phyloP scores from a whole-genome alignment of 2,329 filamentous ascomycete genomes.

The Kalmusia sp. region DNA sequence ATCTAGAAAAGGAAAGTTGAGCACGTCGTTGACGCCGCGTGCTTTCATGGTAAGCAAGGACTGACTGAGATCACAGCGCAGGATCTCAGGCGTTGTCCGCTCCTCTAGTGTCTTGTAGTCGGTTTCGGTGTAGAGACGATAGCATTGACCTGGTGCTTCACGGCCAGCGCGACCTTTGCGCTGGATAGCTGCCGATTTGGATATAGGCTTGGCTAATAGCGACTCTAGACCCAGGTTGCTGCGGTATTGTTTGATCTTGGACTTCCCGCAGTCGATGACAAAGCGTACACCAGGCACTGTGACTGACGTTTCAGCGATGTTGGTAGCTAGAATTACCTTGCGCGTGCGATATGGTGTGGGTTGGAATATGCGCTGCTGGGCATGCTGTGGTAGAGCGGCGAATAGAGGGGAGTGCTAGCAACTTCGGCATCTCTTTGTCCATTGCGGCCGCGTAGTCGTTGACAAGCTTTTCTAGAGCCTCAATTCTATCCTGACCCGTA shows the following conservation, averaged over 20 bases:
- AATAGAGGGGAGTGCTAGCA: conserved; percentile 81
- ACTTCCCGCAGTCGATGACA: conserved; percentile 92
- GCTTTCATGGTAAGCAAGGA: conserved; percentile 94
- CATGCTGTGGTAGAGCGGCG: conserved; percentile 84
- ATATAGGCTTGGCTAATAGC: conserved; percentile 87
- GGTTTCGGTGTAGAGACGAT: conserved; percentile 82
- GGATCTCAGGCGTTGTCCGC: conserved; percentile 84
- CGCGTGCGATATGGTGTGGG: conserved; percentile 76
- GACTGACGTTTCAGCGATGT: conserved; percentile 98
- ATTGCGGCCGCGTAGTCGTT: conserved; percentile 79
- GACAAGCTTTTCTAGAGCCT: conserved; percentile 78
- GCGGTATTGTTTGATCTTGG: conserved; percentile 92
- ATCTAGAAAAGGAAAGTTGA: conserved; percentile 85
- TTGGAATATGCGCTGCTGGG: conserved; percentile 85
- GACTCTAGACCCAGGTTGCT: conserved; percentile 87
- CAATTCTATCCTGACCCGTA: conserved; percentile 91
- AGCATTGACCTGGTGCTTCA: conserved; percentile 90
- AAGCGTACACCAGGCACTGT: conserved; percentile 92
- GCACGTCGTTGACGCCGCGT: conserved; percentile 80
- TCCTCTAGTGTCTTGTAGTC: conserved; percentile 74
- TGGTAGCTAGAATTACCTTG: conserved; percentile 91
- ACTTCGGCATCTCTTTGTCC: conserved; percentile 74
- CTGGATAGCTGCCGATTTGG: conserved; percentile 91
- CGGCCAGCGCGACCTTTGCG: conserved; percentile 89
- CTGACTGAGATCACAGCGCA: conserved; percentile 86